phyloP scores from a whole-genome alignment of 129 eudicot genomes.

The sunflower (Helianthus annuus) region DNA sequence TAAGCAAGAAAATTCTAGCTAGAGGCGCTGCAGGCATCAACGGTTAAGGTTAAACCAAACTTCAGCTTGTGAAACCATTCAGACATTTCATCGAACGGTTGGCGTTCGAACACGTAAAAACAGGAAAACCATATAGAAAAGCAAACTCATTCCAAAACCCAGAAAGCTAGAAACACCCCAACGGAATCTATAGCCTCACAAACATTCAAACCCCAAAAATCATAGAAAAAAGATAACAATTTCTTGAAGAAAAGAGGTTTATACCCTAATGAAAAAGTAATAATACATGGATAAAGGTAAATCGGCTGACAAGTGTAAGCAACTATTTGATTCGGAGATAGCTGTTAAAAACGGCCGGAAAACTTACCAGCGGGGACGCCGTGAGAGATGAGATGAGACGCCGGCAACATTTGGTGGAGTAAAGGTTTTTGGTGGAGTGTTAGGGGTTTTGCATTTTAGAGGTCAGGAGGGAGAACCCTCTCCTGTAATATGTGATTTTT shows the following conservation, averaged over 20 bases:
- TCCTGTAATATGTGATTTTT: slow-evolving; percentile 17
- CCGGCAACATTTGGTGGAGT: slow-evolving; percentile 38
- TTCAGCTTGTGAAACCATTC: slow-evolving; percentile 11
- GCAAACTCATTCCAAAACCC: slow-evolving; percentile 14
- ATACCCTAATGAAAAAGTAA: background rate
- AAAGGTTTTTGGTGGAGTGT: slow-evolving; percentile 20
- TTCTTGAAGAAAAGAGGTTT: slow-evolving; percentile 12
- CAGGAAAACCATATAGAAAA: slow-evolving; percentile 9
- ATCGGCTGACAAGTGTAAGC: background rate
- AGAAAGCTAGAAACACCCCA: background rate
- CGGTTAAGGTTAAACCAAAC: background rate
- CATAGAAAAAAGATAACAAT: background rate
- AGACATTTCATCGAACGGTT: slow-evolving; percentile 46
- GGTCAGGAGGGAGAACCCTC: slow-evolving; percentile 23
- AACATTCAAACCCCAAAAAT: background rate
- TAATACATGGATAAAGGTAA: background rate
- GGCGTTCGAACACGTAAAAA: slow-evolving; percentile 21
- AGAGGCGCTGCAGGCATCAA: slow-evolving; percentile 10
- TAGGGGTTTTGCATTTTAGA: slow-evolving; percentile 36
- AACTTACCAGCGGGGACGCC: slow-evolving; percentile 37
- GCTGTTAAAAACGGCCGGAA: background rate
- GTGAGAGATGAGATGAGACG: slow-evolving; percentile 38
- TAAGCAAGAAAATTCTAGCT: background rate
- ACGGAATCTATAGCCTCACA: background rate
- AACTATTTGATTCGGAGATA: background rate